Evolutionary conservation across 345 rosid genomes (phyloP), one percentile per base, ranked within the genome.

Genomic region (Zanthoxylum bungeanum): DNA sequence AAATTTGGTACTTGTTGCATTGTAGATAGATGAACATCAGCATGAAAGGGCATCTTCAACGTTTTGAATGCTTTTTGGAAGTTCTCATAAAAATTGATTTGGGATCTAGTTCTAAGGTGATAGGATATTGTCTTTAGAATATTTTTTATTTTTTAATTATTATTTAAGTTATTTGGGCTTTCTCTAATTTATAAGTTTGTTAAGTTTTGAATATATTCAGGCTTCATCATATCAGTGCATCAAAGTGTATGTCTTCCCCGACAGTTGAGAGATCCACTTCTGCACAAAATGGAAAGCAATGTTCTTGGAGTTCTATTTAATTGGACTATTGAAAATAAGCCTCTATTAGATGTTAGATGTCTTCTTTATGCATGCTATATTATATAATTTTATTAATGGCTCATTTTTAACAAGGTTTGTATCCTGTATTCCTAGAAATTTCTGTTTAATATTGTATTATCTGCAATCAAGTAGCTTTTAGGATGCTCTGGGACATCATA

Each of bases 11-110:
- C 12, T 76, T 61, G 72, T 68, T 75, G 60, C 76, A 93, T 66
- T 78, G 60, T 77, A 93, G 98, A 62, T 73, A 66, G 85, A 79
- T 76, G 91, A 82, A 66, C 60, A 73, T 72, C 88, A 86, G 44
- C 73, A 40, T 16, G 83, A 68, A 75, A 81, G 79, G 79, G 71
- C 75, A 57, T 44, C 76, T 71, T 73, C 86, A 88, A 73, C 66
- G 73, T 73, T 90, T 90, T 75, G 97, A 89, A 75, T 92, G 90
- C 79, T 94, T 85, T 73, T 86, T 82, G 76, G 97, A 92, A 76
- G 89, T 89, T 73, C 88, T 94, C 65, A 78, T 97, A 52, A 83
- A 78, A 73, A 64, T 87, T 79, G 72, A 72, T 73, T 53, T 63
- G 58, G 76, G 68, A 65, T 71, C 88, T 80, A 76, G 33, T 47